Conservation (phyloP, 2,329 filamentous ascomycete genomes). For the Alternaria gansuensis region DNA sequence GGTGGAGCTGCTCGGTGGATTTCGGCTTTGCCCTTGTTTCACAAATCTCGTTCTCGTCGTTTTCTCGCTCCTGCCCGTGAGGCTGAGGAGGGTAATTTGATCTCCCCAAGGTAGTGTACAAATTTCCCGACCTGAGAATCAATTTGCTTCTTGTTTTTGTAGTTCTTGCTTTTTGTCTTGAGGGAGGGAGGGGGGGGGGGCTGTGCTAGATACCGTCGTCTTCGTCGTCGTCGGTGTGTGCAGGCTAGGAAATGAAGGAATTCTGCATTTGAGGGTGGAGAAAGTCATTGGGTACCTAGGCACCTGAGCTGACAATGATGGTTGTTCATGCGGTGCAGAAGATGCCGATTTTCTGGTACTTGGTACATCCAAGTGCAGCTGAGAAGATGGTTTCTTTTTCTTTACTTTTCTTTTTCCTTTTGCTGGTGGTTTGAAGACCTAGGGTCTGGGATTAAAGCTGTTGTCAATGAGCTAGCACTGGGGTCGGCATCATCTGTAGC, state of each 20-base stretch:
- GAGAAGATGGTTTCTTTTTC: conserved; percentile 1
- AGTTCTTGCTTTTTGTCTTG: not conserved
- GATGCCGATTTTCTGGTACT: conserved; percentile 4
- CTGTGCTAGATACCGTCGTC: not conserved
- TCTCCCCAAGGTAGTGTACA: conserved; percentile 1
- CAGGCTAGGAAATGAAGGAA: conserved; percentile 5
- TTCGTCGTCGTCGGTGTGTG: not conserved
- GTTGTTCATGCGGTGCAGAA: conserved; percentile 1
- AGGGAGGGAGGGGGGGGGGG: too few species aligned
- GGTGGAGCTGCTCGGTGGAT: conserved; percentile 4
- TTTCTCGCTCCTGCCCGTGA: conserved; percentile 5
- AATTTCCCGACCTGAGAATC: conserved; percentile 6
- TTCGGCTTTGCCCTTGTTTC: conserved; percentile 5
- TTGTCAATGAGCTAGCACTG: not conserved
- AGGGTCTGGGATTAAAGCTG: not conserved
- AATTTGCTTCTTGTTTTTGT: conserved; percentile 1
- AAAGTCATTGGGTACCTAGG: not conserved
- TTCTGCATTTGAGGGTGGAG: not conserved
- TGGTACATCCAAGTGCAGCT: not conserved
- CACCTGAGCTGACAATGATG: not conserved
- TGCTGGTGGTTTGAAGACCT: not conserved
- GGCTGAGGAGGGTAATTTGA: not conserved
- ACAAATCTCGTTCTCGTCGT: not conserved
- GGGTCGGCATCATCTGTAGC: not conserved
- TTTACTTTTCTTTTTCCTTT: not conserved